Evolutionary conservation across 2,329 filamentous ascomycete species (phyloP).

Genomic region (Albifimbria verrucaria): DNA sequence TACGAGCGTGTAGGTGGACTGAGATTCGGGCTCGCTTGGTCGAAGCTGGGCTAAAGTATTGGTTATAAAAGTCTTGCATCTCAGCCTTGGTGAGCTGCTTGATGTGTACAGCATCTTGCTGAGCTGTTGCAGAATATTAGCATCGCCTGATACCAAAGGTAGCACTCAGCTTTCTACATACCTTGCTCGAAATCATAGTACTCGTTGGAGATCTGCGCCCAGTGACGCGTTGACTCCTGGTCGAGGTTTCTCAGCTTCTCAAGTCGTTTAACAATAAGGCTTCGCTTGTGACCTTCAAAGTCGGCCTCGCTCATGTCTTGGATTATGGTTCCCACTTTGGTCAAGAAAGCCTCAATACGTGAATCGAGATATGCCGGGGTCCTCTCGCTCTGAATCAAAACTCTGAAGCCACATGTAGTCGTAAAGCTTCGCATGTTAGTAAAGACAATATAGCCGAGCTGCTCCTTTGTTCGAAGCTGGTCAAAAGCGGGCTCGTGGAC

Average conservation of each 20-base stretch:
- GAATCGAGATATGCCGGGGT: slow-evolving; percentile 79
- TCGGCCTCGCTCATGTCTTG: slow-evolving; percentile 75
- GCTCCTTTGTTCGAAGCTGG: slow-evolving; percentile 92
- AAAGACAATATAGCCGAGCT: slow-evolving; percentile 95
- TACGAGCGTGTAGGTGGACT: slow-evolving; percentile 78
- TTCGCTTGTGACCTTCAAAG: slow-evolving; percentile 89
- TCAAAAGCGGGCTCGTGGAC: slow-evolving; percentile 92
- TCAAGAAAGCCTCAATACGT: slow-evolving; percentile 82
- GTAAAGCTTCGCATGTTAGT: slow-evolving; percentile 68
- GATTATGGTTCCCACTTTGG: slow-evolving; percentile 61
- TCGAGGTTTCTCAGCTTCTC: slow-evolving; percentile 92
- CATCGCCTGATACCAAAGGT: neutral
- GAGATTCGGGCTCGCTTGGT: slow-evolving; percentile 74
- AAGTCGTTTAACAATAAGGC: slow-evolving; percentile 78
- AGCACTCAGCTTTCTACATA: slow-evolving; percentile 37
- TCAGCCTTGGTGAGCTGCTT: slow-evolving; percentile 74
- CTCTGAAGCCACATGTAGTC: slow-evolving; percentile 81
- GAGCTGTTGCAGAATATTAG: slow-evolving; percentile 44
- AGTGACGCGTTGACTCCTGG: slow-evolving; percentile 79
- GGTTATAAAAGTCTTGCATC: slow-evolving; percentile 71
- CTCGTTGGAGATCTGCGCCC: slow-evolving; percentile 80
- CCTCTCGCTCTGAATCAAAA: slow-evolving; percentile 92
- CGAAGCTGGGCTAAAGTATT: slow-evolving; percentile 73
- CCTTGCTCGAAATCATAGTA: slow-evolving; percentile 87
- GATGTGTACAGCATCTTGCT: slow-evolving; percentile 73